Conservation (phyloP, 345 rosid genomes). For the Fremontodendron californicum region DNA sequence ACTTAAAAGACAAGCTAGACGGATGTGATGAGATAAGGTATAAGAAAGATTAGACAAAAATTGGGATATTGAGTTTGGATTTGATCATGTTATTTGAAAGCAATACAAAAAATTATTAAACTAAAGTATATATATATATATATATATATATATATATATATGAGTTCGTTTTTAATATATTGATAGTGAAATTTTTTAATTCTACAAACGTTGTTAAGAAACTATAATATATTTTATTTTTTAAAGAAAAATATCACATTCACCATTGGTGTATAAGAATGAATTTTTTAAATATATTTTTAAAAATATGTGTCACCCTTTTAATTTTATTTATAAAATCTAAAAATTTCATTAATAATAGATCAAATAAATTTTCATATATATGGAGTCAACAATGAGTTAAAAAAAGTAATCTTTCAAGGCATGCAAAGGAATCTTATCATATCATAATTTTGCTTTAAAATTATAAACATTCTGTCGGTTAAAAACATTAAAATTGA, state of each 20-base stretch:
- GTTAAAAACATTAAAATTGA: slow-evolving; percentile 15
- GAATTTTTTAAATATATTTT: no score
- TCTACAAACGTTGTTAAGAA: no score
- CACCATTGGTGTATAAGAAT: no score
- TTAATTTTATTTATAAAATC: no score
- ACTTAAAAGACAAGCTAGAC: neutral
- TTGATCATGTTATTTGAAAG: neutral
- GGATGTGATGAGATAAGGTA: neutral
- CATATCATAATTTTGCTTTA: slow-evolving; percentile 19
- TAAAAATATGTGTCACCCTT: no score
- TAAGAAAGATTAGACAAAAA: neutral
- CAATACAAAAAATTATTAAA: neutral
- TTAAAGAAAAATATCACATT: no score
- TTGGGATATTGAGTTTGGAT: neutral
- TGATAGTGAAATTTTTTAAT: no score
- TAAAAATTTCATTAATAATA: no score
- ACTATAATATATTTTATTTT: no score
- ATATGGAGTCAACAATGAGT: neutral
- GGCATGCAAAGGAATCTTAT: slow-evolving; percentile 28
- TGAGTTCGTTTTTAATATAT: no score
- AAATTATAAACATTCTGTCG: slow-evolving; percentile 22
- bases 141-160: no score
- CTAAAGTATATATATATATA: neutral
- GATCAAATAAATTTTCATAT: no score
- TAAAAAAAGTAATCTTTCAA: slow-evolving; percentile 3